These are phyloP conservation scores for Citeromyces siamensis DNA, from an alignment of 1,139 yeast species.

Conservation along the genomic window DNA sequence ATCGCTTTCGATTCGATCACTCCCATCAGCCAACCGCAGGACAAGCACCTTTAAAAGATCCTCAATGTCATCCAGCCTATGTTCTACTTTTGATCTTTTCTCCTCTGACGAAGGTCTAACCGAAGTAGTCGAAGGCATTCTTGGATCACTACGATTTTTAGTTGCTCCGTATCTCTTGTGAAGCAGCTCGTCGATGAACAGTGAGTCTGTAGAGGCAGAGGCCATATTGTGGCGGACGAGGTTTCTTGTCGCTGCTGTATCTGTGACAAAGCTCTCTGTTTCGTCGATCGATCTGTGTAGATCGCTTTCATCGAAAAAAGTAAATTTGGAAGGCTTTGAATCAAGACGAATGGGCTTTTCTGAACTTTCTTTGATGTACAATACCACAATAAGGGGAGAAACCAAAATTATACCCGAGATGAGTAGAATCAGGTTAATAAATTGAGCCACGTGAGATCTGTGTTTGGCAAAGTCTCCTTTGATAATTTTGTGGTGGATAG, in stretches of 20 bases:
- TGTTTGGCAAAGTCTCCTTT: not conserved
- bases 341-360: not conserved
- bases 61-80: not conserved
- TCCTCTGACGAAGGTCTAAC: not conserved
- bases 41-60: not conserved
- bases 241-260: not conserved
- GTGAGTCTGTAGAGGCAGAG: not conserved
- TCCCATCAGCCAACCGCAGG: not conserved
- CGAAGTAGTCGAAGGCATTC: not conserved
- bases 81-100: not conserved
- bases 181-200: not conserved
- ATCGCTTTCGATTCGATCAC: not conserved
- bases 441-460: not conserved
- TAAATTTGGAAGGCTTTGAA: not conserved
- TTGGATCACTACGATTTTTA: not conserved
- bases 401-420: not conserved
- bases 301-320: not conserved
- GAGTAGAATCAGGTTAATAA: not conserved
- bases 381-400: not conserved
- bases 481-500: not conserved
- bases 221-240: not conserved
- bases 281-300: not conserved
- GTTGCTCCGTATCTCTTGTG: not conserved
- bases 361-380: not conserved
- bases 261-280: not conserved